phyloP scores from a whole-genome alignment of 352 stramenopile species.

The Globisporangium heterothallicum region DNA sequence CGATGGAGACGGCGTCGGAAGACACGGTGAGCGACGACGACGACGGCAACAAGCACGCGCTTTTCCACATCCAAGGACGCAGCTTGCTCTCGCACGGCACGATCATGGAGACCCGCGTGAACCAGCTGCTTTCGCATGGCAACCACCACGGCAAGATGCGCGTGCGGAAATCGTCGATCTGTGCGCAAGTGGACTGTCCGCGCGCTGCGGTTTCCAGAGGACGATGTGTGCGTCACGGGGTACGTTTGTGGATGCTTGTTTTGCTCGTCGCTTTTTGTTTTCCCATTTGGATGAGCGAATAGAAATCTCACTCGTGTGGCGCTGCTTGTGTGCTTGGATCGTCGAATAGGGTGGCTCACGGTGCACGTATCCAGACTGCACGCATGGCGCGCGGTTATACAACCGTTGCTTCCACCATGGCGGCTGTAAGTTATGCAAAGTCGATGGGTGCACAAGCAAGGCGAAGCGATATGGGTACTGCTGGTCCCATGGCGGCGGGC shows the following conservation, averaged over 20 bases:
- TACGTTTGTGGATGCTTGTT: no score
- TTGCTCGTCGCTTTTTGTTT: background rate
- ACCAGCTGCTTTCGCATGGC: slow-evolving; percentile 42
- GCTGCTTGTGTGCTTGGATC: background rate
- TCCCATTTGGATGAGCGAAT: background rate
- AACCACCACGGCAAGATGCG: slow-evolving; percentile 72
- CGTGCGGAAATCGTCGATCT: slow-evolving; percentile 56
- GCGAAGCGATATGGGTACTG: slow-evolving; percentile 70
- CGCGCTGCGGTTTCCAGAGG: slow-evolving; percentile 48
- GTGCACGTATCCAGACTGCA: slow-evolving; percentile 55
- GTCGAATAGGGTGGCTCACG: slow-evolving; percentile 30
- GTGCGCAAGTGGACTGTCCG: slow-evolving; percentile 42
- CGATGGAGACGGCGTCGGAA: slow-evolving; percentile 18
- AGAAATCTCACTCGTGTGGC: no score
- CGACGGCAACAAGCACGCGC: slow-evolving; percentile 26
- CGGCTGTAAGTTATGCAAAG: slow-evolving; percentile 59
- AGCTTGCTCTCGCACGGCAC: slow-evolving; percentile 41
- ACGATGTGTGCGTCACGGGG: slow-evolving; percentile 46
- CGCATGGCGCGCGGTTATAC: slow-evolving; percentile 49
- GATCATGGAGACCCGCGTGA: slow-evolving; percentile 54
- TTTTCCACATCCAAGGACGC: slow-evolving; percentile 40
- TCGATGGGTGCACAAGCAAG: slow-evolving; percentile 55
- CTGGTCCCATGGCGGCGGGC: slow-evolving; percentile 62
- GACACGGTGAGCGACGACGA: slow-evolving; percentile 31
- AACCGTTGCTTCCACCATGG: slow-evolving; percentile 67